A percentile compares a stretch with the other conserved stretches of the same genome.
Conservation (phyloP, 1,284 basidiomycete genomes). For the Irpex rosettiformis region DNA sequence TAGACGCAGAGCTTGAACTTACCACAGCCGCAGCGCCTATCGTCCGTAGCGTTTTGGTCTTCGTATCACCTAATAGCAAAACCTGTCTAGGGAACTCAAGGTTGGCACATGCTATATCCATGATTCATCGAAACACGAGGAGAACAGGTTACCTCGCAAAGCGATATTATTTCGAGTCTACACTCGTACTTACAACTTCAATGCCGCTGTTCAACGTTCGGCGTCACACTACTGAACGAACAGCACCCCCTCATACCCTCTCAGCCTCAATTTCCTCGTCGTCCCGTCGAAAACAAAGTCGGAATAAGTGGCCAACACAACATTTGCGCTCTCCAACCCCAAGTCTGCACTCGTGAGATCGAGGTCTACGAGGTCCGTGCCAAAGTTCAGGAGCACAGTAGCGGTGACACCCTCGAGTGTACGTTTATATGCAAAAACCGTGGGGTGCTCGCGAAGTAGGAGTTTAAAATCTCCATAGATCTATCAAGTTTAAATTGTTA, state of each 20-base stretch:
- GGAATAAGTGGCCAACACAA: constrained; percentile 9
- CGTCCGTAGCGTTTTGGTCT: no score
- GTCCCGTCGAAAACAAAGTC: background rate
- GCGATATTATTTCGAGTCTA: no score
- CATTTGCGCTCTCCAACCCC: background rate
- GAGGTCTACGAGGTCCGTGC: constrained; percentile 13
- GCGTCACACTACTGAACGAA: constrained; percentile 1
- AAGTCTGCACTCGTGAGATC: background rate
- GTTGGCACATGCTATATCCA: no score
- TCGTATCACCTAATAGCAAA: no score
- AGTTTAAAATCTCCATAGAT: constrained; percentile 57
- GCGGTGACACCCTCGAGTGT: constrained; percentile 33
- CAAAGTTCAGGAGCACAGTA: constrained; percentile 53
- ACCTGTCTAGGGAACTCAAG: no score
- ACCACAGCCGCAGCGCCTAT: no score
- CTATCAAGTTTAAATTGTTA: constrained; percentile 25
- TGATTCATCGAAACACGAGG: no score
- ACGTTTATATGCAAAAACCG: constrained; percentile 56
- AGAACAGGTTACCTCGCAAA: no score
- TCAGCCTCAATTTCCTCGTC: background rate
- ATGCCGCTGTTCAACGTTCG: background rate
- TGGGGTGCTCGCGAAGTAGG: constrained; percentile 36
- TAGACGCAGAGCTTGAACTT: no score
- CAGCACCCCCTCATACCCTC: constrained; percentile 12
- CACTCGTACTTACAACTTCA: no score